Evolutionary conservation across 2,329 filamentous ascomycete genomes (phyloP).

Genomic region (Ilyonectria destructans): DNA sequence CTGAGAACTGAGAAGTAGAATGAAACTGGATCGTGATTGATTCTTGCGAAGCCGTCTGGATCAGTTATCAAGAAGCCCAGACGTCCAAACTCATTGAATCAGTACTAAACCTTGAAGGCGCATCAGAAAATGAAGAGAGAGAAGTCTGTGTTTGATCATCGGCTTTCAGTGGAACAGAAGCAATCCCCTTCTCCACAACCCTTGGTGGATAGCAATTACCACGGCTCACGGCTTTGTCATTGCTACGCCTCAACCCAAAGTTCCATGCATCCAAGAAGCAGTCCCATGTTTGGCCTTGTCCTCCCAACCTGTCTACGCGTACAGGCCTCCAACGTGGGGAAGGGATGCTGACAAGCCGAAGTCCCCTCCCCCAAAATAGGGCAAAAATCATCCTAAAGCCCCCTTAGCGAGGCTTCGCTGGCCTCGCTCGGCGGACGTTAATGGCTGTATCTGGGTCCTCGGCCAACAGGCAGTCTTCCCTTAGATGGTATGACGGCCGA

Average conservation of each 20-base stretch:
- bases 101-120: neutral
- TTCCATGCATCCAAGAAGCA: neutral
- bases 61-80: neutral
- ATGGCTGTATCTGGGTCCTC: neutral
- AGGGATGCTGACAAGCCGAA: constrained; percentile 11
- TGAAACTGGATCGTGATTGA: too few relatives aligned
- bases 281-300: neutral
- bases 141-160: neutral
- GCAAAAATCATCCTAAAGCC: neutral
- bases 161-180: neutral
- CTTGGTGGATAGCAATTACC: neutral
- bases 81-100: neutral
- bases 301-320: neutral
- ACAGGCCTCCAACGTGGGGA: constrained; percentile 1
- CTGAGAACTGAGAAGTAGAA: too few relatives aligned
- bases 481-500: neutral
- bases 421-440: neutral
- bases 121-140: neutral
- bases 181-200: neutral
- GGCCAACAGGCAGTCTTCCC: neutral
- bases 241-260: neutral
- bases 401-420: neutral
- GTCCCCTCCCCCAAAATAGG: constrained; percentile 3
- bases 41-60: too few relatives aligned
- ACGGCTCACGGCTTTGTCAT: neutral